phyloP scores from a whole-genome alignment of 495 filamentous ascomycete species.

The Penicillium antarcticum region DNA sequence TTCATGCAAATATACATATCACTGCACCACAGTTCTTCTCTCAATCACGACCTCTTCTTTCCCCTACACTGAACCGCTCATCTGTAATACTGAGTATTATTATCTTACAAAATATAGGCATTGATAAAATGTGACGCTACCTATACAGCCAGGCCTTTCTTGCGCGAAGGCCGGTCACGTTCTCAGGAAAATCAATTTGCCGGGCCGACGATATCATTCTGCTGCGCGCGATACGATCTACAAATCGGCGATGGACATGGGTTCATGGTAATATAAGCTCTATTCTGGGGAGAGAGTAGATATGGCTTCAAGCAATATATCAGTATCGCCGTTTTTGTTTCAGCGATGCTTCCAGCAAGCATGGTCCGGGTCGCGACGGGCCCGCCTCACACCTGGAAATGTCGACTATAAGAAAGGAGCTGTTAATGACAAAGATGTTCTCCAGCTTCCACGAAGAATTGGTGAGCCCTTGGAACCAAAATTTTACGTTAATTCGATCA shows the following conservation, averaged over 20 bases:
- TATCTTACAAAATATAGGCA: no score
- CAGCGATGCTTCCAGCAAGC: conserved; percentile 9
- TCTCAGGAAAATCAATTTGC: background rate
- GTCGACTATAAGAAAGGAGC: background rate
- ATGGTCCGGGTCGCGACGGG: conserved; percentile 7
- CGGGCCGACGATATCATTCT: conserved; percentile 2
- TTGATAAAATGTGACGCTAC: no score
- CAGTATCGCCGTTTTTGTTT: conserved; percentile 3
- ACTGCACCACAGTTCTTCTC: no score
- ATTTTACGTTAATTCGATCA: background rate
- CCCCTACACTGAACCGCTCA: no score
- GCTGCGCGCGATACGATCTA: background rate
- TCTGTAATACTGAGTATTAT: no score
- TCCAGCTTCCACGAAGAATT: conserved; percentile 3
- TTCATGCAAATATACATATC: no score
- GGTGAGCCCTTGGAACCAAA: background rate
- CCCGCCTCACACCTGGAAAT: conserved; percentile 2
- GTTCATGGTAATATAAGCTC: background rate
- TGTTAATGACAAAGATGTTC: background rate
- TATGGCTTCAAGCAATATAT: conserved; percentile 4
- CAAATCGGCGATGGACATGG: background rate
- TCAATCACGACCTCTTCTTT: no score
- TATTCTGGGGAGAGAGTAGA: background rate
- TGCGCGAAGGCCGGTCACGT: no score
- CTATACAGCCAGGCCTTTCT: no score